Evolutionary conservation across 805 yeast genomes (phyloP).

Genomic region (Starmerella bombi): DNA sequence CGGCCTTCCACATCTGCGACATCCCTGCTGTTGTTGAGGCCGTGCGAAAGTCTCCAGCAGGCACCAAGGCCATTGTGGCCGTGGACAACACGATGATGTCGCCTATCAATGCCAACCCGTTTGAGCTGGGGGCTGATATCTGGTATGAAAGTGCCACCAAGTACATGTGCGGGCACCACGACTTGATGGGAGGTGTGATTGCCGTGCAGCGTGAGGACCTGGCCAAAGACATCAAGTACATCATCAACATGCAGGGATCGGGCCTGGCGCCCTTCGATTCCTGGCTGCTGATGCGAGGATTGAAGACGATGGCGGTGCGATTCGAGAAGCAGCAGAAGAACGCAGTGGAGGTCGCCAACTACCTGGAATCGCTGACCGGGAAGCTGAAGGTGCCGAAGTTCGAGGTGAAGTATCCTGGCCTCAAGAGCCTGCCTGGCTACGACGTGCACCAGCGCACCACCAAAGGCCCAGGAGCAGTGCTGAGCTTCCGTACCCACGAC

Average conservation of each 20-base stretch:
- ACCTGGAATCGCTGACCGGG: slow-evolving; percentile 47
- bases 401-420: slow-evolving; percentile 76
- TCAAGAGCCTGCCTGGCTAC: slow-evolving; percentile 67
- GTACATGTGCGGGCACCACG: slow-evolving; percentile 88
- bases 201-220: slow-evolving; percentile 53
- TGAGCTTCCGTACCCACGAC: slow-evolving; percentile 77
- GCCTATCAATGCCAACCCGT: slow-evolving; percentile 71
- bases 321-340: slow-evolving; percentile 79
- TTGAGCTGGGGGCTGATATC: slow-evolving; percentile 77
- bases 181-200: slow-evolving; percentile 87
- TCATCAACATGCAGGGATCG: slow-evolving; percentile 80
- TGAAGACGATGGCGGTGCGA: slow-evolving; percentile 76
- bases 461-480: slow-evolving; percentile 78
- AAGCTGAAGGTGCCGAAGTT: slow-evolving; percentile 25
- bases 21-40: slow-evolving; percentile 49
- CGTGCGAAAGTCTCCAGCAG: slow-evolving; percentile 57
- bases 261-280: slow-evolving; percentile 88
- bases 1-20: slow-evolving; percentile 78
- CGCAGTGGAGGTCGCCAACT: slow-evolving; percentile 61
- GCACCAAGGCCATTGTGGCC: slow-evolving; percentile 54
- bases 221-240: slow-evolving; percentile 57
- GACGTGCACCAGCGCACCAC: slow-evolving; percentile 65
- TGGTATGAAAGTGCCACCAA: slow-evolving; percentile 92
- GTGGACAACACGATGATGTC: slow-evolving; percentile 97
- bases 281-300: slow-evolving; percentile 79